A percentile compares a stretch with the other conserved stretches of the same genome.
Evolutionary conservation across 495 filamentous ascomycete genomes (phyloP).

Genomic region (Sordaria brevicollis): DNA sequence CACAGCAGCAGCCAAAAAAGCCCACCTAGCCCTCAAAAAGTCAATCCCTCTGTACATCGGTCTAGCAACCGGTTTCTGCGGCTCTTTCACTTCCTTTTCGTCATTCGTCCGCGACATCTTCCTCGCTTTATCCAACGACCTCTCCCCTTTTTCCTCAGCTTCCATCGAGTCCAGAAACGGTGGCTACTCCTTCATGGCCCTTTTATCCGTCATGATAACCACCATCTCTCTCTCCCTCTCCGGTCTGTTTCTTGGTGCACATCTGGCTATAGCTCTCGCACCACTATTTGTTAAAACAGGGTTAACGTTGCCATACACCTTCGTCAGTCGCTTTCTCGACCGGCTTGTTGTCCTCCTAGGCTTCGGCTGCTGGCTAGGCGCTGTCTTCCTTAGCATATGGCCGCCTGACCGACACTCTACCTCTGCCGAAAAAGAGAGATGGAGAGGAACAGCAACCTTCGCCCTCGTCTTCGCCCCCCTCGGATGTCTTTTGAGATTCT

Average conservation of each 20-base stretch:
- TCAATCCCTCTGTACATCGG: constrained; percentile 86
- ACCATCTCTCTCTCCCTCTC: constrained; percentile 60
- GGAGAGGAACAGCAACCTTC: constrained; percentile 68
- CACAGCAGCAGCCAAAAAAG: constrained; percentile 33
- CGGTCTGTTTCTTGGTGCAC: constrained; percentile 62
- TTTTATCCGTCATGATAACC: constrained; percentile 56
- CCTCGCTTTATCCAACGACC: constrained; percentile 69
- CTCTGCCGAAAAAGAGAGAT: constrained; percentile 43
- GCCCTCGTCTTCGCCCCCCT: constrained; percentile 78
- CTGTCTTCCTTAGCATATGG: constrained; percentile 61
- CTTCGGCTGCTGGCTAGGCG: constrained; percentile 68
- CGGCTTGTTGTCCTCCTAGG: constrained; percentile 50
- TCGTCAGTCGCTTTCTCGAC: constrained; percentile 54
- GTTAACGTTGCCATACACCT: constrained; percentile 43
- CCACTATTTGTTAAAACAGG: constrained; percentile 4
- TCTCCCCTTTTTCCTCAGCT: constrained; percentile 19
- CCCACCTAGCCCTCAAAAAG: constrained; percentile 57
- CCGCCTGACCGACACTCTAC: constrained; percentile 52
- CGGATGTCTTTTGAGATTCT: constrained; percentile 70
- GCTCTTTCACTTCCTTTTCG: constrained; percentile 86
- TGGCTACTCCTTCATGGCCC: constrained; percentile 74
- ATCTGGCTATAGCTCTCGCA: constrained; percentile 59
- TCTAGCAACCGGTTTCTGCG: constrained; percentile 88
- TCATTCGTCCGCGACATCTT: constrained; percentile 80
- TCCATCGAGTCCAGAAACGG: constrained; percentile 44